Evolutionary conservation across 805 yeast species (phyloP), one percentile per base, ranked within the genome.

Genomic region (Starmerella scarabaei): DNA sequence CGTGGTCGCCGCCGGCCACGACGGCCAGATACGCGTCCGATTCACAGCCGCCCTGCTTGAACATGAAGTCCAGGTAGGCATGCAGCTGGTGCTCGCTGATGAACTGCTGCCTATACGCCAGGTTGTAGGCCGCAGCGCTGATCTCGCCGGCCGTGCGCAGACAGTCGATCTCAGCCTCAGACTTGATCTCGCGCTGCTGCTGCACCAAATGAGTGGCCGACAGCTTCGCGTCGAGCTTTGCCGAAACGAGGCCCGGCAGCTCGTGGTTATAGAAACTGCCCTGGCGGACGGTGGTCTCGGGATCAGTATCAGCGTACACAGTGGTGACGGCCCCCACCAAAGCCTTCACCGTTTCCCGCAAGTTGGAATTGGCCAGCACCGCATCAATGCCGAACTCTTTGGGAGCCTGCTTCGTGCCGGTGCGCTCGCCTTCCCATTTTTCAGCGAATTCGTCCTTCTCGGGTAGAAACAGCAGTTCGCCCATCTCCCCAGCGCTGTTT

Each of bases 341-440:
- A 18, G 24, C 15, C 2, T 36, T 20, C 31, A 53, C 36, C 2
- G 40, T 33, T 9, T 45, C 43, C 17, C 48, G 39, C 7, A 51
- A 33, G 16, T n/a, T 8, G 2, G 30, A 4, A 17, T 23, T 67
- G 19, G 47, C 41, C 30, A 69, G 69, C 5, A 81, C 75, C 37
- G 68, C 68, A 59, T 85, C 96, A 3, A 94, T 94, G 56, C 88
- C 91, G 63, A 91, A 91, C 34, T 77, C 73, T 36, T 84, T 88
- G 30, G 61, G 62, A 0, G 79, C 94, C 14, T 93, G 94, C 35
- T 77, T 73, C 3, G 77, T 68, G 1, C 99, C 99, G 15, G 93
- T 79, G 51, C 93, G 71, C 33, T 73, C 77, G 11, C 99, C 99
- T 52, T 88, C 96, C 99, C 99, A 91, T 47, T 79, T 73, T 60